A percentile compares a stretch with the other conserved stretches of the same genome.
phyloP scores from a whole-genome alignment of 1,139 yeast genomes.

The Protomyces inouyei region DNA sequence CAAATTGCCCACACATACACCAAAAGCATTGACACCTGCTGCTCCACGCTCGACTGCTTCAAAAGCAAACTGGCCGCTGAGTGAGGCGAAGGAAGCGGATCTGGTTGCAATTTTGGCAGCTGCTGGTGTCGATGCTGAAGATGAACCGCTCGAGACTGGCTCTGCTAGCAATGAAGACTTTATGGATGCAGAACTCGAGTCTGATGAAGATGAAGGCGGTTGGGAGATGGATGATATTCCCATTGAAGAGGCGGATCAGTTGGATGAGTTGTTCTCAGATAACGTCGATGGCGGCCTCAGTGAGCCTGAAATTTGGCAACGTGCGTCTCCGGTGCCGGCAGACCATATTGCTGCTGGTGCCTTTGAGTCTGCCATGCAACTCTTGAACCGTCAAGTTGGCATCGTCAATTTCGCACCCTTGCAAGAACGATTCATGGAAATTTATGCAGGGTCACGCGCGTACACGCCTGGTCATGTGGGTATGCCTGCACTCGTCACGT shows the following conservation, averaged over 20 bases:
- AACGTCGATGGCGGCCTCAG: conserved; percentile 50
- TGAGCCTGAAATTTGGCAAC: conserved; percentile 77
- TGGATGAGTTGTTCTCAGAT: conserved; percentile 53
- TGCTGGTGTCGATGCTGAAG: conserved; percentile 29
- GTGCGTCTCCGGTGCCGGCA: conserved; percentile 86
- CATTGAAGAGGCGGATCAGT: conserved; percentile 60
- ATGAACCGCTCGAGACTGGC: conserved; percentile 22
- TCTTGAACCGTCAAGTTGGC: conserved; percentile 85
- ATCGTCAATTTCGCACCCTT: conserved; percentile 81
- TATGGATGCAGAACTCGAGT: conserved; percentile 36
- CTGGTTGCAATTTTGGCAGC: conserved; percentile 45
- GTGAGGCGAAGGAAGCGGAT: conserved; percentile 59
- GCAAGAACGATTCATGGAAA: conserved; percentile 72
- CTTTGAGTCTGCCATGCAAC: conserved; percentile 82
- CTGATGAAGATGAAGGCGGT: conserved; percentile 39
- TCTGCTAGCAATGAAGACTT: conserved; percentile 31
- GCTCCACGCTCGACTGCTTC: conserved; percentile 49
- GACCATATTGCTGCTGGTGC: conserved; percentile 95
- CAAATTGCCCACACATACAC: conserved; percentile 54
- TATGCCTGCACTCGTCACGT: conserved; percentile 64
- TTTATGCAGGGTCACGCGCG: conserved; percentile 72
- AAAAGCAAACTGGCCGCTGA: conserved; percentile 73
- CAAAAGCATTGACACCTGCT: conserved; percentile 40
- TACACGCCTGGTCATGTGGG: conserved; percentile 70
- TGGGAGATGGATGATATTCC: conserved; percentile 49